Evolutionary conservation across 1,284 basidiomycete species (phyloP).

Genomic region (Amylostereum chailletii): DNA sequence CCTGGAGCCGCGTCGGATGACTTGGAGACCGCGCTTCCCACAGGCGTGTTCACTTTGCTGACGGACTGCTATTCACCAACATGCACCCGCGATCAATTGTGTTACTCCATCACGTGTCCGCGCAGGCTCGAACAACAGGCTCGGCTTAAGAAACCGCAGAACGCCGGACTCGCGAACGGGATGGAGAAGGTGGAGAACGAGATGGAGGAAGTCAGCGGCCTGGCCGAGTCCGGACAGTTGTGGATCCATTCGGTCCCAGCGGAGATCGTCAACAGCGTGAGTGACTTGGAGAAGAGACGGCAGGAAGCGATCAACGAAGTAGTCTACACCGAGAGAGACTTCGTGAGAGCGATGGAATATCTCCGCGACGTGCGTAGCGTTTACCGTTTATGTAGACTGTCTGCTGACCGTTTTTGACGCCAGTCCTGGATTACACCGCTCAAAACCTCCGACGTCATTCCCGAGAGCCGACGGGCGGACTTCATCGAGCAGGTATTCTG

Average conservation of each 20-base stretch:
- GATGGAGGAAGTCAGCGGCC: slow-evolving; percentile 40
- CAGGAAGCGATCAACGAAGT: slow-evolving; percentile 99
- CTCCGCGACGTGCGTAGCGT: slow-evolving; percentile 74
- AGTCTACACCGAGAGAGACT: slow-evolving; percentile 97
- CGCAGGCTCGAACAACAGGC: slow-evolving; percentile 91
- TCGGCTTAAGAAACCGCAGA: slow-evolving; percentile 85
- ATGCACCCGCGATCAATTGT: slow-evolving; percentile 86
- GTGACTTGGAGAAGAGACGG: slow-evolving; percentile 89
- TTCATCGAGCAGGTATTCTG: slow-evolving; percentile 96
- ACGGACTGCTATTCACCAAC: slow-evolving; percentile 99
- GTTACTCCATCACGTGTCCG: slow-evolving; percentile 97
- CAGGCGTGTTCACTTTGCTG: slow-evolving; percentile 93
- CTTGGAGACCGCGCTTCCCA: slow-evolving; percentile 59
- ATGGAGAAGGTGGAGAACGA: slow-evolving; percentile 76
- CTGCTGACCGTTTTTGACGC: neutral
- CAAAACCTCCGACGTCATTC: slow-evolving; percentile 70
- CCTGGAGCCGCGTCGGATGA: slow-evolving; percentile 36
- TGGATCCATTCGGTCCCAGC: slow-evolving; percentile 97
- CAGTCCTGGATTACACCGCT: slow-evolving; percentile 90
- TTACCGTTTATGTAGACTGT: neutral
- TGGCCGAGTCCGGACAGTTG: slow-evolving; percentile 81
- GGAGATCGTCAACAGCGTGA: slow-evolving; percentile 89
- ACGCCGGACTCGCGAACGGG: slow-evolving; percentile 68
- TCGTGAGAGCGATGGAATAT: slow-evolving; percentile 97
- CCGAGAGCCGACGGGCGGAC: slow-evolving; percentile 68